Conservation (phyloP, 2,329 filamentous ascomycete genomes). For the Rosellinia necatrix region DNA sequence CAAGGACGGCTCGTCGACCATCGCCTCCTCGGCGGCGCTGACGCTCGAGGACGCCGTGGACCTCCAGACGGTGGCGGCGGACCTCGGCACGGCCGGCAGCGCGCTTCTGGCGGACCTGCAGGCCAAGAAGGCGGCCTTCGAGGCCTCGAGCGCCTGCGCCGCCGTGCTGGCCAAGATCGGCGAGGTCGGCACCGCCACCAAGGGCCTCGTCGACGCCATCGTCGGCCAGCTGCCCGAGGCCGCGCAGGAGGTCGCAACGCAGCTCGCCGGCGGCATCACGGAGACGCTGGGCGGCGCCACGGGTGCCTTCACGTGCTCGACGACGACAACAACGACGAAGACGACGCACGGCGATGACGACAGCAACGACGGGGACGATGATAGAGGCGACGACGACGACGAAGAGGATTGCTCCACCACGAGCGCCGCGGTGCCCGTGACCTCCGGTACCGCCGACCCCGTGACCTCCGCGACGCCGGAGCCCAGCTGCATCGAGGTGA, state of each 20-base stretch:
- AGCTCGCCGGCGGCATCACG: conserved; percentile 21
- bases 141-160: conserved; percentile 29
- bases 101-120: conserved; percentile 28
- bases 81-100: conserved; percentile 19
- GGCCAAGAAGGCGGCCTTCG: conserved; percentile 32
- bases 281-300: conserved; percentile 23
- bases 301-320: conserved; percentile 20
- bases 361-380: not conserved
- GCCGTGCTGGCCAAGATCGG: conserved; percentile 19
- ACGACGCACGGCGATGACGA: too few species aligned
- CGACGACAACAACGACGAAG: not conserved
- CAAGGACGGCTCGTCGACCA: conserved; percentile 27
- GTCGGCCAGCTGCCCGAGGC: conserved; percentile 28
- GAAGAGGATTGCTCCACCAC: not conserved
- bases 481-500: too few species aligned
- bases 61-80: conserved; percentile 22
- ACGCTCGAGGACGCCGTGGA: conserved; percentile 25
- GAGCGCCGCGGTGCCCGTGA: not conserved
- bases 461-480: too few species aligned
- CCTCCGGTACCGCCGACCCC: not conserved
- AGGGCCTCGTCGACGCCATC: conserved; percentile 29
- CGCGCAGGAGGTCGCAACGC: conserved; percentile 22
- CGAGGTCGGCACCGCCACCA: conserved; percentile 23
- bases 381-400: not conserved
- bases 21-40: conserved; percentile 19